These are phyloP conservation scores for Tubosaeta sp. DNA, from an alignment of 768 basidiomycete genomes.

Conservation along the genomic window DNA sequence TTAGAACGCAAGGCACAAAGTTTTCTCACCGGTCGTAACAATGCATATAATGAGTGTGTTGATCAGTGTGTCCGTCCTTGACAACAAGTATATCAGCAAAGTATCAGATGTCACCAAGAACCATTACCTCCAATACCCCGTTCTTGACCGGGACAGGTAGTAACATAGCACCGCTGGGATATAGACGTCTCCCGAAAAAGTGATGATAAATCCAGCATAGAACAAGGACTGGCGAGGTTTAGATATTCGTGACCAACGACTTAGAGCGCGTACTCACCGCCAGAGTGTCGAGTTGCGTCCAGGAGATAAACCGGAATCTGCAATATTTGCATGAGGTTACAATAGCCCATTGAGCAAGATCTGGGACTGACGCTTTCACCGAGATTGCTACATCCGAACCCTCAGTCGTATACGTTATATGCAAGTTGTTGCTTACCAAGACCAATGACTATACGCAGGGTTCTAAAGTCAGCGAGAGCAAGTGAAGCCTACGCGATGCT, in stretches of 20 bases:
- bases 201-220: conserved; percentile 49
- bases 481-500: not conserved
- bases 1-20: not conserved
- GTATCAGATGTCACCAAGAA: not conserved
- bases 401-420: not conserved
- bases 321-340: not conserved
- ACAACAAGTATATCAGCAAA: not conserved
- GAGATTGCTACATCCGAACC: not conserved
- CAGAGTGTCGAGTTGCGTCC: not conserved
- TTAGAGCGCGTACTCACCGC: not conserved
- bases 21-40: conserved; percentile 50
- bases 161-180: conserved; percentile 48
- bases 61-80: conserved; percentile 51
- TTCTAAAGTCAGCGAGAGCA: not conserved
- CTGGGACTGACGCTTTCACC: not conserved
- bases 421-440: not conserved
- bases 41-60: conserved; percentile 46
- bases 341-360: no score
- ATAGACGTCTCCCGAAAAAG: conserved; percentile 48
- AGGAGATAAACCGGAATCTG: not conserved
- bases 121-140: conserved; percentile 46
- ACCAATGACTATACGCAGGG: not conserved
- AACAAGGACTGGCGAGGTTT: conserved; percentile 38
- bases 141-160: conserved; percentile 45
- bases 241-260: not conserved